phyloP scores from a whole-genome alignment of 495 filamentous ascomycete species.

The Penicillium lividum region DNA sequence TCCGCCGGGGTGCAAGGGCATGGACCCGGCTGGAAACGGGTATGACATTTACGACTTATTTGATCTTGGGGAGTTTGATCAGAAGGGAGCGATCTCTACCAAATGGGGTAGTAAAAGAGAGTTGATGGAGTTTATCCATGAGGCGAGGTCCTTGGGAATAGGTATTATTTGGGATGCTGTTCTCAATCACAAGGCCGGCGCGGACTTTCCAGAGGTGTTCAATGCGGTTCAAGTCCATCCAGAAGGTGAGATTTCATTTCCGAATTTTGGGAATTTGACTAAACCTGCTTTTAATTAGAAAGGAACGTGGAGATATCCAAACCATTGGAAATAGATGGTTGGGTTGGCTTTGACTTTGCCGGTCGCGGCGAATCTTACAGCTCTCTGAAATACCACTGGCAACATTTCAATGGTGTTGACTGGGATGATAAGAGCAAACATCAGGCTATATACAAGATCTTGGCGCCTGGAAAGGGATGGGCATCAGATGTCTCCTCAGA shows the following conservation, averaged over 20 bases:
- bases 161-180: constrained; percentile 74
- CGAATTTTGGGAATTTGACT: neutral
- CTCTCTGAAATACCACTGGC: constrained; percentile 63
- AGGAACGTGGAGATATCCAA: constrained; percentile 57
- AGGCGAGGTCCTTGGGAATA: constrained; percentile 54
- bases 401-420: constrained; percentile 72
- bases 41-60: constrained; percentile 79
- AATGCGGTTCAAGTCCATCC: constrained; percentile 62
- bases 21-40: constrained; percentile 63
- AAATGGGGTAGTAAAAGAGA: constrained; percentile 74
- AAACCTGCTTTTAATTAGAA: constrained; percentile 33
- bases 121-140: constrained; percentile 51
- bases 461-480: constrained; percentile 65
- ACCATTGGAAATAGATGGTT: constrained; percentile 64
- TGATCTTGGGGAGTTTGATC: constrained; percentile 75
- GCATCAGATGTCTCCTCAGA: constrained; percentile 63
- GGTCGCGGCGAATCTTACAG: constrained; percentile 62
- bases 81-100: constrained; percentile 63
- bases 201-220: constrained; percentile 62
- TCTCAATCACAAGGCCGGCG: constrained; percentile 74
- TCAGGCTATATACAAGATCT: constrained; percentile 68
- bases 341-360: constrained; percentile 67
- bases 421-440: constrained; percentile 59
- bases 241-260: constrained; percentile 34
- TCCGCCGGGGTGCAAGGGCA: constrained; percentile 72